phyloP scores from a whole-genome alignment of 2,329 filamentous ascomycete genomes.

The Fusarium sp. region DNA sequence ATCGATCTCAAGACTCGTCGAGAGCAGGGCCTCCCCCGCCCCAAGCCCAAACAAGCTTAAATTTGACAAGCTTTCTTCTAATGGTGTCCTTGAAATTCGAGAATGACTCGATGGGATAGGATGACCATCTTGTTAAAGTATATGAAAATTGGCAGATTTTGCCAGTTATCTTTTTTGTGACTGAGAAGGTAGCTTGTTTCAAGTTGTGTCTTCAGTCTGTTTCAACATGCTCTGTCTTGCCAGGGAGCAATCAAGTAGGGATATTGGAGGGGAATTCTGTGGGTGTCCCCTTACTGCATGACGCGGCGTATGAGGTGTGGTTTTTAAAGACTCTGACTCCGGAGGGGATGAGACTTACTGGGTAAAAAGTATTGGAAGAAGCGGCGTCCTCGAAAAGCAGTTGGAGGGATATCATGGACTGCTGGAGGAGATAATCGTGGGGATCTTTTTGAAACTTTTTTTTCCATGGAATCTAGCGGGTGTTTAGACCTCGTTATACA shows the following conservation, averaged over 20 bases:
- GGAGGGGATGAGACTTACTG: constrained; percentile 37
- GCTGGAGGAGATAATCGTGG: constrained; percentile 28
- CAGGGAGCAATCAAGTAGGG: constrained; percentile 32
- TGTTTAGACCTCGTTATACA: constrained; percentile 33
- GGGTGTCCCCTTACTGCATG: constrained; percentile 40
- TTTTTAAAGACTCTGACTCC: constrained; percentile 33
- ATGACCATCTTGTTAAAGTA: not conserved
- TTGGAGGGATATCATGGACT: constrained; percentile 2
- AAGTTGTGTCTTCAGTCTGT: constrained; percentile 16
- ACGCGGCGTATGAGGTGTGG: constrained; percentile 41
- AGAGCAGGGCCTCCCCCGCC: constrained; percentile 61
- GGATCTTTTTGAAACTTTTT: constrained; percentile 18
- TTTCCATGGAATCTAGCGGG: constrained; percentile 36
- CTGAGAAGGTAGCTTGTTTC: constrained; percentile 1
- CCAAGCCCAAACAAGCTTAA: constrained; percentile 48
- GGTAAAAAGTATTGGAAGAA: constrained; percentile 25
- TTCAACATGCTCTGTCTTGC: constrained; percentile 27
- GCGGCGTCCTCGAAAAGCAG: constrained; percentile 6
- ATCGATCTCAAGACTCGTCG: constrained; percentile 78
- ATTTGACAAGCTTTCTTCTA: not conserved
- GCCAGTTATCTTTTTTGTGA: constrained; percentile 5
- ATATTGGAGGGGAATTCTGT: constrained; percentile 28
- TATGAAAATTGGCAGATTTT: not conserved
- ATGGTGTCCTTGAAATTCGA: not conserved
- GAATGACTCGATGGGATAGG: not conserved